Conservation (phyloP, 257 asterid species). For the Knoxia roxburghii region DNA sequence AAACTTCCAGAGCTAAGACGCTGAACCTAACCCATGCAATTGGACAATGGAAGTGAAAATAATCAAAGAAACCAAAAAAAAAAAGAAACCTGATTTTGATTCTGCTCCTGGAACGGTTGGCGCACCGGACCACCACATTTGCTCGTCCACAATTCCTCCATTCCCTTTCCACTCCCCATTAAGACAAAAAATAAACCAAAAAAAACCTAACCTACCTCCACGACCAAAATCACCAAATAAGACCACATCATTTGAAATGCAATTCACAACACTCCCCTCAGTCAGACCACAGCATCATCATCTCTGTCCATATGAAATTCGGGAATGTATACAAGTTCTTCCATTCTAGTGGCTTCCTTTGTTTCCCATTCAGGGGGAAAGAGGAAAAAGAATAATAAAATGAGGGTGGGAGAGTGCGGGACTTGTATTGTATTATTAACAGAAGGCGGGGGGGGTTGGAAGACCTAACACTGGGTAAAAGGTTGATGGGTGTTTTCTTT, state of each 20-base stretch:
- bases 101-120: constrained; percentile 25
- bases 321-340: too few species aligned
- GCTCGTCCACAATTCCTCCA: constrained; percentile 39
- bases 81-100: constrained; percentile 27
- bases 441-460: too few species aligned
- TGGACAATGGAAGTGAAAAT: too few species aligned
- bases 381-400: too few species aligned
- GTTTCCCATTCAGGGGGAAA: too few species aligned
- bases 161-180: constrained; percentile 11
- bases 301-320: not conserved
- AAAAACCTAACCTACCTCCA: constrained; percentile 30
- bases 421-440: too few species aligned
- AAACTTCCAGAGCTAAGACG: too few species aligned
- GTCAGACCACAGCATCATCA: not conserved
- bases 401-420: too few species aligned
- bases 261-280: not conserved
- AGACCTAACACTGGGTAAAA: constrained; percentile 14
- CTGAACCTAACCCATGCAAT: too few species aligned
- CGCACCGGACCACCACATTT: constrained; percentile 28
- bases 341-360: too few species aligned
- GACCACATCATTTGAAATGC: not conserved
- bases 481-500: constrained; percentile 12
- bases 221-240: not conserved
- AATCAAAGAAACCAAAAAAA: not conserved
- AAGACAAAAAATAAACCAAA: not conserved